Base-by-base conservation (phyloP, 352 stramenopile species). In the Nothophytophthora sp. region DNA sequence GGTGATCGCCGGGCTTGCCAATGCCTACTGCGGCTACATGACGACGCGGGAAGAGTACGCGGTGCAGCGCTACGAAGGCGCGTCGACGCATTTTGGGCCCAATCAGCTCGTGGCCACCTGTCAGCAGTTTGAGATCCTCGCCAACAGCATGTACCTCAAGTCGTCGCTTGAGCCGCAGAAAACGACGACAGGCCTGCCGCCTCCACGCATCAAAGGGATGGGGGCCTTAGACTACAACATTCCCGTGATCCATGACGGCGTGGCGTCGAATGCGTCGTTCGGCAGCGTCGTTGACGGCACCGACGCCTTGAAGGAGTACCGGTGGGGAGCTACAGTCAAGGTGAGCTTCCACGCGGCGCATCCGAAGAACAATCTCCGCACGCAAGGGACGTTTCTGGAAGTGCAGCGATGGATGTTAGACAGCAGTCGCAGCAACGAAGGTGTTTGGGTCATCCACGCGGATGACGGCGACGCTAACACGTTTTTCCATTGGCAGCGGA, bases 21-120 rank as follows among this genome's bases (percentile, higher is more conserved):
- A 96, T 46, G 86, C 81, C 2, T 96, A 96, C 56, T 81, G 80
- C 35, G 85, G 82, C 4, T 96, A 96, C 55, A 67, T 95, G 50
- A 88, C 85, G 7, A 96, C 86, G 4, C 73, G 78, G 2, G 86
- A 95, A 51, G 86, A 96, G 52, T 96, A 95, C 38, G 67, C 84
- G 1, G 73, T 92, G 4, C 86, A 96, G 55, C 77, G 85, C 4
- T 96, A 96, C 52, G 86, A 96, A 79, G 86, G 86, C n/a, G 85
- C 86, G 11, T 96, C 83, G 16, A 96, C 85, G 23, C 83, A 95
- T 53, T 96, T 95, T 34, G 86, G 86, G 5, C 85, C 85, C 0
- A 95, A 95, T 38, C 85, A 96, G 50, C 67, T 96, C 13, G 66
- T 67, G 22, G 86, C 82, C 11, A 89, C 82, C 8, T 76, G 81